phyloP scores from a whole-genome alignment of 2,329 filamentous ascomycete genomes.

The Blastomyces silverae region DNA sequence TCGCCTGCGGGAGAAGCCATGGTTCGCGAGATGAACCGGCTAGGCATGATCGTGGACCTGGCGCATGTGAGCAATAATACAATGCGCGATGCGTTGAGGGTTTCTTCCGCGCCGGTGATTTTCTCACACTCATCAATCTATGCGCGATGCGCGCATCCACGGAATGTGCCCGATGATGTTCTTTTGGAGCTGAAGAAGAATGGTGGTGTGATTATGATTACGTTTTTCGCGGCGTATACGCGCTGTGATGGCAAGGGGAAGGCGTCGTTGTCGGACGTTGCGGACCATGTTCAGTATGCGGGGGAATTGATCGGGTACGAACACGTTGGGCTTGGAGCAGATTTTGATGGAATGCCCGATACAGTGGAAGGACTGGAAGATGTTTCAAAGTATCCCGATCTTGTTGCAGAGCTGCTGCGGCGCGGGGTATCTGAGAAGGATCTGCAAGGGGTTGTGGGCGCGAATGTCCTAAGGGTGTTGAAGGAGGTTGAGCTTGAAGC shows the following conservation, averaged over 20 bases:
- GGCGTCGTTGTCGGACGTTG: conserved; percentile 69
- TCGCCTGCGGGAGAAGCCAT: conserved; percentile 62
- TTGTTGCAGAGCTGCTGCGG: conserved; percentile 67
- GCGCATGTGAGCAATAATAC: conserved; percentile 73
- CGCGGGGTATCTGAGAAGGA: conserved; percentile 69
- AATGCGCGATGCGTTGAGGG: conserved; percentile 74
- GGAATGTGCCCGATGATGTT: conserved; percentile 83
- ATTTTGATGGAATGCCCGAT: conserved; percentile 64
- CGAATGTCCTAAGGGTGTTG: conserved; percentile 82
- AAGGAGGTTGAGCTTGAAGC: conserved; percentile 58
- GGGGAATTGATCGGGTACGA: conserved; percentile 77
- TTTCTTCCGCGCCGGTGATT: conserved; percentile 74
- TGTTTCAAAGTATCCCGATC: conserved; percentile 71
- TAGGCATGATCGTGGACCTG: conserved; percentile 91
- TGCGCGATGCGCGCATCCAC: conserved; percentile 73
- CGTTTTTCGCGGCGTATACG: conserved; percentile 77
- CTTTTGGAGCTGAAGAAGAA: conserved; percentile 66
- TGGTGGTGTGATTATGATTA: conserved; percentile 81
- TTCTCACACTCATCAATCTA: conserved; percentile 83
- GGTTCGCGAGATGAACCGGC: conserved; percentile 82
- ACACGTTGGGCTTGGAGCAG: conserved; percentile 79
- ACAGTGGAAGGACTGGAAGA: conserved; percentile 73
- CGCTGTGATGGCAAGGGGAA: conserved; percentile 62
- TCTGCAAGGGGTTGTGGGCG: conserved; percentile 66
- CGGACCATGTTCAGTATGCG: conserved; percentile 73